Evolutionary conservation across 257 asterid genomes (phyloP), one percentile per base, ranked within the genome.

Genomic region (Petunia axillaris): DNA sequence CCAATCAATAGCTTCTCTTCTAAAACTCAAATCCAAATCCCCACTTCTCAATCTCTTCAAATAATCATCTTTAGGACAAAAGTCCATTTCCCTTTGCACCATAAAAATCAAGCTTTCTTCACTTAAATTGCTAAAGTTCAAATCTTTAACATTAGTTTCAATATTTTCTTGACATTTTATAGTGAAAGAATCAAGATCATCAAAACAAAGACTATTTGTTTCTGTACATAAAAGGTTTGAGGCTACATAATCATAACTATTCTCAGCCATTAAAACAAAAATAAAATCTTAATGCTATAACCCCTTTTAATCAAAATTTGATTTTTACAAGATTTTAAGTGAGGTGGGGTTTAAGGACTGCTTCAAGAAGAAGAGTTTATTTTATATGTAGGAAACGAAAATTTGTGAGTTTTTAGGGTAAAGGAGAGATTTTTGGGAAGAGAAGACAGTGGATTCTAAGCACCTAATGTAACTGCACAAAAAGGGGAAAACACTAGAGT

Each of bases 1-100:
- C 98, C 98, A 94, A 83, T 93, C 96, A 87, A 93, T 81, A 68
- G 96, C 91, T 60, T 85, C 90, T 62, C 78, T 88, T 85, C 98
- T 91, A 43, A 87, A 78, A 64, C 88, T 83, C 87, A 86, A 53
- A 86, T 91, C 93, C 87, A 93, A 79, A 64, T 87, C 93, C 41
- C 97, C 98, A 81, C 66, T 81, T 83, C 89, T 94, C 86, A 94
- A 75, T 85, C 97, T 93, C 80, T 71, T 46, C 66, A 94, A 88
- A 88, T 94, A 94, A 88, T 89, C 98, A 84, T 77, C 62, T 81
- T 87, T 88, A 5, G 93, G 97, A 89, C 89, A 62, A 78, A 89
- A 88, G 37, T 80, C 84, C 16, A 57, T 90, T 70, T 93, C 98
- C 79, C 83, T 89, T 85, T 84, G 87, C 63, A 90, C 55, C 98